Conservation (phyloP, 768 basidiomycete genomes). For the Tulasnella calospora region DNA sequence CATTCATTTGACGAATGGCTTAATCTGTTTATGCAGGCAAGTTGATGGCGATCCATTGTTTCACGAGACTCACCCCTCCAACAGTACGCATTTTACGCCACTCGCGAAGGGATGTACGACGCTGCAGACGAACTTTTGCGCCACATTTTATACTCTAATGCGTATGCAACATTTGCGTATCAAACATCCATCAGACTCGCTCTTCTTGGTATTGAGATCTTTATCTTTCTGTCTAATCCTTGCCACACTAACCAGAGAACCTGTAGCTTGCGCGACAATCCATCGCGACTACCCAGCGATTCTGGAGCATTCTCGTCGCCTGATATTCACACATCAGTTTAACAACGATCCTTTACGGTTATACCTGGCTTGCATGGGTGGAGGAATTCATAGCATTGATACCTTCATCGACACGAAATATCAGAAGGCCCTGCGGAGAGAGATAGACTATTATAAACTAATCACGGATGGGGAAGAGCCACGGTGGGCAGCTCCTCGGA, state of each 20-base stretch:
- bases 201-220: conserved; percentile 56
- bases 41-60: conserved; percentile 26
- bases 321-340: conserved; percentile 74
- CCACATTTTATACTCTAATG: conserved; percentile 69
- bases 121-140: conserved; percentile 69
- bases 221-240: neutral
- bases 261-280: conserved; percentile 65
- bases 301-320: conserved; percentile 69
- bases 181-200: conserved; percentile 73
- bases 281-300: conserved; percentile 53
- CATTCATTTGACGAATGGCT: conserved; percentile 83
- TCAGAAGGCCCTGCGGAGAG: conserved; percentile 79
- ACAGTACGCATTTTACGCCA: conserved; percentile 72
- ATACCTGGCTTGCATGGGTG: conserved; percentile 64
- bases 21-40: conserved; percentile 75
- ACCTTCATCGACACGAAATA: conserved; percentile 71
- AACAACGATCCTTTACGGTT: conserved; percentile 82
- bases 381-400: conserved; percentile 64
- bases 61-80: neutral
- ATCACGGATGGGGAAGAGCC: conserved; percentile 62
- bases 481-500: conserved; percentile 56
- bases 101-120: conserved; percentile 57
- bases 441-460: conserved; percentile 63
- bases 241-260: neutral
- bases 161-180: conserved; percentile 46